Conservation (phyloP, 129 eudicot genomes). For the Helianthus tuberosus region DNA sequence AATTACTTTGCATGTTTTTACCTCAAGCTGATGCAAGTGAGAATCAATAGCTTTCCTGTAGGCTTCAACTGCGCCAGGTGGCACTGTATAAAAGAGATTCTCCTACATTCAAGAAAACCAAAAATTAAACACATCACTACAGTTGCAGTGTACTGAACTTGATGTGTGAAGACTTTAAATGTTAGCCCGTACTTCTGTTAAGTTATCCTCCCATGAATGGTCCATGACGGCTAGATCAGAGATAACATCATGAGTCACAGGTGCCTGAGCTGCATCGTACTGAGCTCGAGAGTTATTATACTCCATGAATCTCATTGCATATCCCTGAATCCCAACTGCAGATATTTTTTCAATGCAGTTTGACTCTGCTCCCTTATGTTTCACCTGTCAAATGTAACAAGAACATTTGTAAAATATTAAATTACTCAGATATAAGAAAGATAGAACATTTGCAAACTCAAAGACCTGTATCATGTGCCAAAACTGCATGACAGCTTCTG, state of each 20-base stretch:
- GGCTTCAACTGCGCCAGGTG: constrained; percentile 78
- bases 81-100: constrained; percentile 79
- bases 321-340: constrained; percentile 53
- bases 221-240: constrained; percentile 51
- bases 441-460: background rate
- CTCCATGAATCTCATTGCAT: constrained; percentile 71
- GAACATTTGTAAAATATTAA: background rate
- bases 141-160: background rate
- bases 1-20: constrained; percentile 27
- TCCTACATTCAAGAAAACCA: constrained; percentile 52
- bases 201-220: constrained; percentile 67
- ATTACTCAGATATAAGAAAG: background rate
- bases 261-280: constrained; percentile 43
- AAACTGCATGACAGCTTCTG: constrained; percentile 82
- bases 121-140: background rate
- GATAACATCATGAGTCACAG: constrained; percentile 46
- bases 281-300: constrained; percentile 41
- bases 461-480: constrained; percentile 70
- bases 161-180: constrained; percentile 23
- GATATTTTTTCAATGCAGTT: constrained; percentile 33
- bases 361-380: constrained; percentile 43
- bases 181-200: constrained; percentile 72
- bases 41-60: constrained; percentile 77
- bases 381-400: constrained; percentile 47
- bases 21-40: constrained; percentile 65